A percentile compares a stretch with the other conserved stretches of the same genome.
Conservation (phyloP, 2,329 filamentous ascomycete genomes). For the Reticulascus tulasneorum region DNA sequence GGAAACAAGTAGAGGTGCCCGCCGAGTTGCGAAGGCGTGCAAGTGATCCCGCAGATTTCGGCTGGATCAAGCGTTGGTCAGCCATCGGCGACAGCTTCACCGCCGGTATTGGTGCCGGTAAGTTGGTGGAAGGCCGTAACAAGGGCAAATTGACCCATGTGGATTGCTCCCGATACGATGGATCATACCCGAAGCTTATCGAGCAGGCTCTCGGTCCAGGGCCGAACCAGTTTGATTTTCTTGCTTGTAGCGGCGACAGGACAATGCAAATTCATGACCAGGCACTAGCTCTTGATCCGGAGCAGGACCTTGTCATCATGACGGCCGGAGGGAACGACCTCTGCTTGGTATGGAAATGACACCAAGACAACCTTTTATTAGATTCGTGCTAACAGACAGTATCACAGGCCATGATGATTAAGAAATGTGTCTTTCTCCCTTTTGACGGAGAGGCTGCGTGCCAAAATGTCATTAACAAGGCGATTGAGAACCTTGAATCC, state of each 20-base stretch:
- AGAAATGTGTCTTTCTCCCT: slow-evolving; percentile 16
- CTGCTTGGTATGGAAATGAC: too few relatives aligned
- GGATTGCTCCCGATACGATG: slow-evolving; percentile 24
- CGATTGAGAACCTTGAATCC: slow-evolving; percentile 20
- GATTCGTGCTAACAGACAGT: too few relatives aligned
- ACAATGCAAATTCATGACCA: slow-evolving; percentile 23
- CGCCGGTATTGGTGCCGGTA: slow-evolving; percentile 25
- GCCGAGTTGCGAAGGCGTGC: neutral
- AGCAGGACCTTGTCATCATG: slow-evolving; percentile 29
- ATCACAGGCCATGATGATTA: slow-evolving; percentile 11
- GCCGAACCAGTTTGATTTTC: slow-evolving; percentile 23
- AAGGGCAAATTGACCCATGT: neutral
- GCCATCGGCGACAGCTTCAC: slow-evolving; percentile 34
- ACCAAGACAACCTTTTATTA: too few relatives aligned
- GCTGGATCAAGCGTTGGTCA: slow-evolving; percentile 26
- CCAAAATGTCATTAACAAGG: slow-evolving; percentile 17
- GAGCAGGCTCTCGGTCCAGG: slow-evolving; percentile 17
- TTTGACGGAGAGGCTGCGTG: slow-evolving; percentile 15
- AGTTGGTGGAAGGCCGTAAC: neutral
- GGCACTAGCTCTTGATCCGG: slow-evolving; percentile 17
- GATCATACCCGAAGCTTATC: slow-evolving; percentile 22
- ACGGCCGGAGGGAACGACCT: slow-evolving; percentile 34
- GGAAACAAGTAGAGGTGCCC: too few relatives aligned
- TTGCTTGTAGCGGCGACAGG: slow-evolving; percentile 22
- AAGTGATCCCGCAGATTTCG: slow-evolving; percentile 1